A percentile compares a stretch with the other conserved stretches of the same genome.
phyloP scores from a whole-genome alignment of 768 basidiomycete species.

The Amanita rimosa region DNA sequence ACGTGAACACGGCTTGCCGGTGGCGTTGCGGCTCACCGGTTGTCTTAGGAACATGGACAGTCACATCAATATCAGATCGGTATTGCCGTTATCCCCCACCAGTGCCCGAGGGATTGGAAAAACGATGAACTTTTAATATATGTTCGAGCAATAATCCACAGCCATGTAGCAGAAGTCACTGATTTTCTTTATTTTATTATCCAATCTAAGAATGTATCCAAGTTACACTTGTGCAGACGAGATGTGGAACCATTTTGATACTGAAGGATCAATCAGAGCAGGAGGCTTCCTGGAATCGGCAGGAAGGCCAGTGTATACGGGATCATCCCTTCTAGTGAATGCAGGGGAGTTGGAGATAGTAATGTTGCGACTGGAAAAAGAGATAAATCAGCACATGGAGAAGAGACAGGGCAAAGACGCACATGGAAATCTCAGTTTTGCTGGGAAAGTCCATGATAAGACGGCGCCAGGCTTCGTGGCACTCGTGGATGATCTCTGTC shows the following conservation, averaged over 20 bases:
- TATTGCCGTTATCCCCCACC: conserved; percentile 83
- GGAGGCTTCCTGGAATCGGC: conserved; percentile 74
- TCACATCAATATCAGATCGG: conserved; percentile 83
- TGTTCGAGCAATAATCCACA: neutral
- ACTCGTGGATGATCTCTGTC: conserved; percentile 97
- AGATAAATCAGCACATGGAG: conserved; percentile 4
- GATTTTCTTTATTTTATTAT: conserved; percentile 1
- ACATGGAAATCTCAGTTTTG: conserved; percentile 85
- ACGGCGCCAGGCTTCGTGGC: conserved; percentile 97
- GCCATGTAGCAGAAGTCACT: neutral
- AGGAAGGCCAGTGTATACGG: conserved; percentile 54
- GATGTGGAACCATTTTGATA: conserved; percentile 93
- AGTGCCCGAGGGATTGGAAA: conserved; percentile 38
- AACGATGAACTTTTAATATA: conserved; percentile 9
- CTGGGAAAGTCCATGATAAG: conserved; percentile 68
- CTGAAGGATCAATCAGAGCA: conserved; percentile 87
- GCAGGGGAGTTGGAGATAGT: conserved; percentile 69
- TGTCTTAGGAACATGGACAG: conserved; percentile 73
- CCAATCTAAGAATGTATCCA: neutral
- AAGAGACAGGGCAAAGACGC: conserved; percentile 17
- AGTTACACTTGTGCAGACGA: conserved; percentile 71
- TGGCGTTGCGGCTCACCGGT: neutral
- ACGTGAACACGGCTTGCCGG: conserved; percentile 11
- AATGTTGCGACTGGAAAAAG: conserved; percentile 57
- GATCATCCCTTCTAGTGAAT: conserved; percentile 50